Evolutionary conservation across 176 grass and related monocot genomes (phyloP), one percentile per base, ranked within the genome.

Genomic region (Themeda triandra): DNA sequence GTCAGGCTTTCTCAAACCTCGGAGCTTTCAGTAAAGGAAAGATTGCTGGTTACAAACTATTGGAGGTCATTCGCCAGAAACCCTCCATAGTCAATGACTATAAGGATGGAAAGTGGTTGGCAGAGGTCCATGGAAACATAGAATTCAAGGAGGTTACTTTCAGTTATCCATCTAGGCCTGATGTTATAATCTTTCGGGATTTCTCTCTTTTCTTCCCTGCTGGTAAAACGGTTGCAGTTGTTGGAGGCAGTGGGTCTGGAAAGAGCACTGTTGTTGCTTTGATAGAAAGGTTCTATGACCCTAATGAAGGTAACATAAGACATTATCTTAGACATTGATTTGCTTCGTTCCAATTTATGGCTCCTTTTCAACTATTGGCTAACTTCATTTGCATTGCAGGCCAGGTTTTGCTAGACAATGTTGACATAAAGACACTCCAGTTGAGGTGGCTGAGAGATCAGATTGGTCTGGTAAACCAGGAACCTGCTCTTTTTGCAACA

Each of bases 271-370:
- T 99, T 84, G 91, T 99, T 46, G 86, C 96, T 79, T 76, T 99
- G 78, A 99, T 99, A 78, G 96, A 99, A 96, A 90, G 96, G 54
- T 99, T 99, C 78, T 99, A 99, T 88, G 96, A 99, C 94, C 96
- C 96, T 85, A 99, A 94, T 85, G 91, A 99, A 85, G 96, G 95
- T 95, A 85, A 81, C 27, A 80, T 23, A 13, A 13, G 42, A 18
- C 30, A 31, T 53, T 23, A 6, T 11, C 14, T 73, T 25, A 13
- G 6, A 78, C 72, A 18, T 44, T 72, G 5, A 12, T 70, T 75
- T 71, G 8, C 21, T 69, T 35, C 68, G 70, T 69, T 5, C 42
- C 2, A 42, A 71, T 70, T 2, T 68, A 24, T 69, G 28, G 11
- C 30, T 21, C 2, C 17, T 36, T 25, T 28, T 56, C 70, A 58